Conservation (phyloP, 805 yeast genomes). For the Lipomyces sp. region DNA sequence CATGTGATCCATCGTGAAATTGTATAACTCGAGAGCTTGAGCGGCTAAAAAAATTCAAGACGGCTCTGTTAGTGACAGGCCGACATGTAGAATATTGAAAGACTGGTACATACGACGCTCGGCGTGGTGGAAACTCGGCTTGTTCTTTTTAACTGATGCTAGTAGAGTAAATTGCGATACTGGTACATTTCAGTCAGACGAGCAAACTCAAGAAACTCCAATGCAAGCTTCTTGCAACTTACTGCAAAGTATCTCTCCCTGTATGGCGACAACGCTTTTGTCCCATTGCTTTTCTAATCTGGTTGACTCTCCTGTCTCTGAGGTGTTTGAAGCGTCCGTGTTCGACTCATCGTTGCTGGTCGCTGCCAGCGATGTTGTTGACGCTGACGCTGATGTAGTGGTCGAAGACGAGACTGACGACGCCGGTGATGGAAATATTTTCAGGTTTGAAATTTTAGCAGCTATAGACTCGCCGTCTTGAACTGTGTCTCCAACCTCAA, state of each 20-base stretch:
- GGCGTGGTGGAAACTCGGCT: constrained; percentile 88
- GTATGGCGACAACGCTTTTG: constrained; percentile 57
- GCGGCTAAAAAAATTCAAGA: constrained; percentile 14
- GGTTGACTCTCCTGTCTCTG: neutral
- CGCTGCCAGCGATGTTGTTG: neutral
- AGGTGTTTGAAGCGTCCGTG: neutral
- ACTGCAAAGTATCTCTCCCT: constrained; percentile 70
- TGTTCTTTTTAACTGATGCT: constrained; percentile 85
- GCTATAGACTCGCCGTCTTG: constrained; percentile 71
- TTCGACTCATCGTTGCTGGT: neutral
- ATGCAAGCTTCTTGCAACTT: too few relatives aligned
- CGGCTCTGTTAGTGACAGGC: neutral
- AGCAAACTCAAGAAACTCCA: too few relatives aligned
- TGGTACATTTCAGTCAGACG: constrained; percentile 4
- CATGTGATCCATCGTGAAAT: constrained; percentile 47
- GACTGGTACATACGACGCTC: constrained; percentile 68
- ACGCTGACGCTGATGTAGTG: constrained; percentile 1
- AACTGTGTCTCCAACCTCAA: constrained; percentile 69
- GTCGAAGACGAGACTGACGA: constrained; percentile 39
- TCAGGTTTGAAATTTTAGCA: constrained; percentile 59
- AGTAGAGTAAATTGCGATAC: constrained; percentile 91
- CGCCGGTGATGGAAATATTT: constrained; percentile 59
- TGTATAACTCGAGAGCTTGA: constrained; percentile 37
- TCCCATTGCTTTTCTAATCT: constrained; percentile 62
- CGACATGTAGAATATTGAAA: constrained; percentile 39